Evolutionary conservation across 768 basidiomycete species (phyloP).

Genomic region (Cyclocybe cylindracea): DNA sequence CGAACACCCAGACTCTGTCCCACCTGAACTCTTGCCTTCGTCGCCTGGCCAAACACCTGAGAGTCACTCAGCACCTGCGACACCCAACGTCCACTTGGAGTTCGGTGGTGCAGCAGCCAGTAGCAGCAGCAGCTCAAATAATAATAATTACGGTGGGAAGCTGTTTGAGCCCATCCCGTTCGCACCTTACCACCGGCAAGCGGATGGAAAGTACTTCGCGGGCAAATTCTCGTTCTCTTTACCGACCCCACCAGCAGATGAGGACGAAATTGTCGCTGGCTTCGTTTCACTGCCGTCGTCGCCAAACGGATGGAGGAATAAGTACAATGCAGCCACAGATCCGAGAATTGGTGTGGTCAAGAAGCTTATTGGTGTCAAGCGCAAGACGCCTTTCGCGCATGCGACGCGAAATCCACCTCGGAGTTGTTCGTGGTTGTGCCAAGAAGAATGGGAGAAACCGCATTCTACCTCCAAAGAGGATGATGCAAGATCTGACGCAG

Average conservation of each 20-base stretch:
- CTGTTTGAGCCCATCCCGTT: conserved; percentile 79
- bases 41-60: conserved; percentile 55
- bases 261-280: conserved; percentile 32
- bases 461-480: conserved; percentile 29
- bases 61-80: conserved; percentile 47
- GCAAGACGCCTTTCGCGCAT: conserved; percentile 49
- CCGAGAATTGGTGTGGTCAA: conserved; percentile 69
- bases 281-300: conserved; percentile 18
- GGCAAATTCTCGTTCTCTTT: conserved; percentile 66
- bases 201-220: conserved; percentile 72
- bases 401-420: conserved; percentile 32
- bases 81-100: conserved; percentile 53
- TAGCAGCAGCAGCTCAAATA: conserved; percentile 17
- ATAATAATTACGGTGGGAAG: conserved; percentile 12
- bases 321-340: conserved; percentile 66
- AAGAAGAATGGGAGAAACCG: conserved; percentile 48
- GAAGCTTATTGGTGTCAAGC: conserved; percentile 70
- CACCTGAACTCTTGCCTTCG: conserved; percentile 46
- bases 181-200: conserved; percentile 55
- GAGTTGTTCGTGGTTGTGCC: conserved; percentile 47
- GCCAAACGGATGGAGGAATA: conserved; percentile 44
- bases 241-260: conserved; percentile 62
- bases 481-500: conserved; percentile 28
- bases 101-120: conserved; percentile 22
- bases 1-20: conserved; percentile 23